Percentiles rank a stretch among this genome's conserved stretches.
These are phyloP conservation scores for Bacterosira constricta DNA, from an alignment of 108 stramenopile species.

Conservation along the genomic window DNA sequence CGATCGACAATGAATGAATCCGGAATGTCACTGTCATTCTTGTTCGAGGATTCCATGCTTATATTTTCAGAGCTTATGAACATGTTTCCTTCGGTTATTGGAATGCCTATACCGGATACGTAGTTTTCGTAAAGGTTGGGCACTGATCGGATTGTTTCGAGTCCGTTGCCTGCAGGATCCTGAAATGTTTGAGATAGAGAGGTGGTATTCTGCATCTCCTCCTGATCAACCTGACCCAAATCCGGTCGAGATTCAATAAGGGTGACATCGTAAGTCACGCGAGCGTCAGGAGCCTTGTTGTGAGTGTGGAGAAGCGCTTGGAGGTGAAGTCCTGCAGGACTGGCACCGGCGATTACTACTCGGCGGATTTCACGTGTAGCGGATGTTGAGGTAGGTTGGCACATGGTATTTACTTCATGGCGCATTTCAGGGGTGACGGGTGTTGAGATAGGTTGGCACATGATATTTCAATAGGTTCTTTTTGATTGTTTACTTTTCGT, in stretches of 20 bases:
- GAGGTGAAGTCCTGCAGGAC: conserved; percentile 60
- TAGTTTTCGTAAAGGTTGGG: conserved; percentile 53
- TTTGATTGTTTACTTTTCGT: too few species aligned
- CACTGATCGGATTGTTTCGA: conserved; percentile 47
- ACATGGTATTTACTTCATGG: too few species aligned
- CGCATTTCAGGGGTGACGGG: too few species aligned
- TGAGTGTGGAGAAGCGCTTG: conserved; percentile 51
- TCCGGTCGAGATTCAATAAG: conserved; percentile 52
- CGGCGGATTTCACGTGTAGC: conserved; percentile 31
- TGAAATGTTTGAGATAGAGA: too few species aligned
- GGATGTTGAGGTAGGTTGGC: too few species aligned
- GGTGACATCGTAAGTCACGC: conserved; percentile 48
- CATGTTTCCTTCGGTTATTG: conserved; percentile 18
- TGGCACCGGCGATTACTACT: conserved; percentile 64
- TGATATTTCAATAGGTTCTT: too few species aligned
- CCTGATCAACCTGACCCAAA: conserved; percentile 32
- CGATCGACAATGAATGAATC: conserved; percentile 61
- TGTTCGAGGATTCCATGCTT: background rate
- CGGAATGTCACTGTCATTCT: background rate
- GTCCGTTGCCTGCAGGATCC: conserved; percentile 54
- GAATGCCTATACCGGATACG: conserved; percentile 34
- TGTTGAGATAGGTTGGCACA: too few species aligned
- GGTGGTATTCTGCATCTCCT: conserved; percentile 46
- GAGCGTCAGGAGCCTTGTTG: conserved; percentile 26
- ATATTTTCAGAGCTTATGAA: conserved; percentile 41